phyloP scores from a whole-genome alignment of 2,329 filamentous ascomycete species.

The Xylariaceae sp. region DNA sequence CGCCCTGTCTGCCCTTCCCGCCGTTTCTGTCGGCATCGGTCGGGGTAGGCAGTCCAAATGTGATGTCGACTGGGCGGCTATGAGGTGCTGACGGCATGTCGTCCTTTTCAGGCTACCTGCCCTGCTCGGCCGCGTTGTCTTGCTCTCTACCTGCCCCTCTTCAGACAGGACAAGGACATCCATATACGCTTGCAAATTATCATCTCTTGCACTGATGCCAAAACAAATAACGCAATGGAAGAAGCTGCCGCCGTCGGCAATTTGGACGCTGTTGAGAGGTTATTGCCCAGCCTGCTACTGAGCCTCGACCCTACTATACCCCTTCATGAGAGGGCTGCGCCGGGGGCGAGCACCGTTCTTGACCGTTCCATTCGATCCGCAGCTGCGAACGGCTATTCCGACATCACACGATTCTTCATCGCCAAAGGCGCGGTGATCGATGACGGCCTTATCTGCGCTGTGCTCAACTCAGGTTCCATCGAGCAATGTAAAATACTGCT shows the following conservation, averaged over 20 bases:
- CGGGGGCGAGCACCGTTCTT: conserved; percentile 21
- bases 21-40: conserved; percentile 10
- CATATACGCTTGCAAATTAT: too few relatives aligned
- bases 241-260: conserved; percentile 25
- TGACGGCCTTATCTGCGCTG: conserved; percentile 21
- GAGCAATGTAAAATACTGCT: conserved; percentile 22
- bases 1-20: conserved; percentile 5
- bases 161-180: too few relatives aligned
- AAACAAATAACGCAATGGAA: conserved; percentile 21
- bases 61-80: conserved; percentile 5
- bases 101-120: conserved; percentile 9
- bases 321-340: conserved; percentile 21
- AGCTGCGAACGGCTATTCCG: conserved; percentile 18
- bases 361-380: conserved; percentile 22
- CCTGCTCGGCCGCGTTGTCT: conserved; percentile 4
- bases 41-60: too few relatives aligned
- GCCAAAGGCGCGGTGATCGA: conserved; percentile 21
- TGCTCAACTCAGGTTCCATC: conserved; percentile 20
- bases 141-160: conserved; percentile 10
- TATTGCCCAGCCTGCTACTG: conserved; percentile 21
- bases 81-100: conserved; percentile 17
- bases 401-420: conserved; percentile 23
- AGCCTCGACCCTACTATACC: conserved; percentile 19
- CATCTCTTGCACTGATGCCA: conserved; percentile 16
- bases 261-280: conserved; percentile 21